Evolutionary conservation across 2,329 filamentous ascomycete species (phyloP), one percentile per base, ranked within the genome.

Genomic region (Exophiala calicioides): DNA sequence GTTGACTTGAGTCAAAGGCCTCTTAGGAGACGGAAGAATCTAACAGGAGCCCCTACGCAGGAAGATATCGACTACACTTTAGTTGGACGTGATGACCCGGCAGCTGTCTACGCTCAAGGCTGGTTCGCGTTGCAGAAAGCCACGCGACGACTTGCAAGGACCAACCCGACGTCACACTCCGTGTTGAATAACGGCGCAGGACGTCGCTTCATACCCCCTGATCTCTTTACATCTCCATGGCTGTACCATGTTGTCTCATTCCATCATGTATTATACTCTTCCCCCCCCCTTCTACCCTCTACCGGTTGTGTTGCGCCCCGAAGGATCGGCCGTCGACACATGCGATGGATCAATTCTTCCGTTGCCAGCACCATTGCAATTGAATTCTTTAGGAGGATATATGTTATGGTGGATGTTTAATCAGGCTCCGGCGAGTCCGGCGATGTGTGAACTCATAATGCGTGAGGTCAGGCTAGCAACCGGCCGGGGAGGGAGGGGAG

Each of bases 181-280:
- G n/a, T 39, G 8, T 27, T 39, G 19, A 37, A 39, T 8, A 9
- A 43, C 9, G 47, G 47, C 47, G 47, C 47, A 32, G 47, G 47
- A 15, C 43, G 43, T 43, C 33, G 2, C 35, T 42, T 39, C 26
- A 10, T 34, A 27, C 31, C 27, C 13, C 20, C 36, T 29, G 24
- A 42, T 18, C 26, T 38, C n/a, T 33, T 29, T 42, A 20, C 10
- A 20, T 18, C 15, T 34, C 13, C 47, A 32, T 34, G 30, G 12
- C 26, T 50, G 41, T 41, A 45, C 41, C 18, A 43, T 13, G 39
- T 35, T 35, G 21, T 36, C 34, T 40, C 26, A 8, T 35, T 29
- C 19, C 19, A 29, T 44, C 27, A 27, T 44, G 27, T 44, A 32
- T 44, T 19, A 40, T 15, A 18, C 15, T 16, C 16, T 19, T 4